phyloP scores from a whole-genome alignment of 257 asterid species.

The Plantago ovata region DNA sequence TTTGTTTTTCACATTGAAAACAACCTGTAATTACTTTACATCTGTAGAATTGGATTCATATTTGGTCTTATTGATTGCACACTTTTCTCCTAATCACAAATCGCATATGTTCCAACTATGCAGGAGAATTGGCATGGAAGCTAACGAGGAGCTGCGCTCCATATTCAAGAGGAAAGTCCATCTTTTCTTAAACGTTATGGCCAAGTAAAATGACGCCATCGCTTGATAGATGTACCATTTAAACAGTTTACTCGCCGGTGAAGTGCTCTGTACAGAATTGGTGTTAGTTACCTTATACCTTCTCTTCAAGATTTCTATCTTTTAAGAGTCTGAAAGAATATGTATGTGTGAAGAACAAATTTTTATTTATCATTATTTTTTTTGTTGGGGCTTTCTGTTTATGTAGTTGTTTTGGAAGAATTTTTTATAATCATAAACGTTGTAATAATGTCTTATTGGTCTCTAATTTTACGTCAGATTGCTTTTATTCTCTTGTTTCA shows the following conservation, averaged over 20 bases:
- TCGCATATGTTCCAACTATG: constrained; percentile 9
- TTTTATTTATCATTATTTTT: too few species aligned
- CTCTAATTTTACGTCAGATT: not conserved
- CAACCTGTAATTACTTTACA: too few species aligned
- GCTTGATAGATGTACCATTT: not conserved
- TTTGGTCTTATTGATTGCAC: too few species aligned
- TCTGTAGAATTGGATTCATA: too few species aligned
- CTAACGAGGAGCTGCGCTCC: constrained; percentile 82
- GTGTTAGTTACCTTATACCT: constrained; percentile 12
- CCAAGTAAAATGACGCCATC: constrained; percentile 47
- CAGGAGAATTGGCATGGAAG: constrained; percentile 94
- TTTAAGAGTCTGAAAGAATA: not conserved
- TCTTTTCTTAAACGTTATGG: constrained; percentile 66
- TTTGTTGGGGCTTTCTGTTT: too few species aligned
- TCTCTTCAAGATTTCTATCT: constrained; percentile 5
- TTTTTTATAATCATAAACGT: too few species aligned
- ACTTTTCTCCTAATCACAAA: not conserved
- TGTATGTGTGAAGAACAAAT: not conserved
- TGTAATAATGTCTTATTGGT: not conserved
- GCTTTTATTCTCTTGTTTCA: not conserved
- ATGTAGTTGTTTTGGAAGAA: too few species aligned
- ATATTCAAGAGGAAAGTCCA: constrained; percentile 84
- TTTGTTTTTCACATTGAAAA: constrained; percentile 1
- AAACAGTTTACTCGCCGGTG: constrained; percentile 1
- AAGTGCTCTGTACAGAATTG: constrained; percentile 17